Conservation (phyloP, 2,329 filamentous ascomycete species). For the Dothideomycetidae sp. region DNA sequence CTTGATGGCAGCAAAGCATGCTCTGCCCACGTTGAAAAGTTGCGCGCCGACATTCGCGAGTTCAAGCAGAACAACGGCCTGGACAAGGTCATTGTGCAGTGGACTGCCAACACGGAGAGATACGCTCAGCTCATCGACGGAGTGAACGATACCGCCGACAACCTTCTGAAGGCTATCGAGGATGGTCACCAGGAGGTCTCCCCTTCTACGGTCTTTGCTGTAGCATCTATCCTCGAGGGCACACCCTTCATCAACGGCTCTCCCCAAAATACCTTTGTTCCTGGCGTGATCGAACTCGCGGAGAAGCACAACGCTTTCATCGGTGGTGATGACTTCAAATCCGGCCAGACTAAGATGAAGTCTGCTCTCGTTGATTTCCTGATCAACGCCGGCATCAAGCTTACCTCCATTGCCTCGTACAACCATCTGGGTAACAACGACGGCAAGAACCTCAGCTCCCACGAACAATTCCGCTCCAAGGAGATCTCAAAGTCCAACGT, state of each 20-base stretch:
- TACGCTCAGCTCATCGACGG: slow-evolving; percentile 78
- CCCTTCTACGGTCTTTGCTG: slow-evolving; percentile 89
- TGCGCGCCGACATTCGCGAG: slow-evolving; percentile 84
- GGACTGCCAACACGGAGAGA: slow-evolving; percentile 98
- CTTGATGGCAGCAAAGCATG: slow-evolving; percentile 71
- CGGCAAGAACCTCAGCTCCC: slow-evolving; percentile 94
- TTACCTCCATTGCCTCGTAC: slow-evolving; percentile 96
- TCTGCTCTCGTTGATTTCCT: slow-evolving; percentile 96
- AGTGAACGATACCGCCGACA: slow-evolving; percentile 93
- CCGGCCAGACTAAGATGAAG: slow-evolving; percentile 99
- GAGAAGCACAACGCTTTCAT: slow-evolving; percentile 81
- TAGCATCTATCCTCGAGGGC: slow-evolving; percentile 81
- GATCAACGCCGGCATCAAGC: slow-evolving; percentile 96
- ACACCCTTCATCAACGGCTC: slow-evolving; percentile 98
- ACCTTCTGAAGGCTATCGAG: slow-evolving; percentile 78
- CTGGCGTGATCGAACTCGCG: slow-evolving; percentile 77
- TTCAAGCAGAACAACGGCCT: slow-evolving; percentile 78
- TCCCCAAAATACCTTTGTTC: slow-evolving; percentile 97
- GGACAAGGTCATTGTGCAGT: slow-evolving; percentile 93
- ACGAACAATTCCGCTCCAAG: slow-evolving; percentile 98
- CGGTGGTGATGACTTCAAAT: slow-evolving; percentile 98
- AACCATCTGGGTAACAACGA: slow-evolving; percentile 99
- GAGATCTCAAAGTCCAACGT: slow-evolving; percentile 99
- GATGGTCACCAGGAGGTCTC: slow-evolving; percentile 79
- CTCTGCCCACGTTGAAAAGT: slow-evolving; percentile 77